phyloP scores from a whole-genome alignment of 108 stramenopile genomes.

The Nannochloropsis oceanica region DNA sequence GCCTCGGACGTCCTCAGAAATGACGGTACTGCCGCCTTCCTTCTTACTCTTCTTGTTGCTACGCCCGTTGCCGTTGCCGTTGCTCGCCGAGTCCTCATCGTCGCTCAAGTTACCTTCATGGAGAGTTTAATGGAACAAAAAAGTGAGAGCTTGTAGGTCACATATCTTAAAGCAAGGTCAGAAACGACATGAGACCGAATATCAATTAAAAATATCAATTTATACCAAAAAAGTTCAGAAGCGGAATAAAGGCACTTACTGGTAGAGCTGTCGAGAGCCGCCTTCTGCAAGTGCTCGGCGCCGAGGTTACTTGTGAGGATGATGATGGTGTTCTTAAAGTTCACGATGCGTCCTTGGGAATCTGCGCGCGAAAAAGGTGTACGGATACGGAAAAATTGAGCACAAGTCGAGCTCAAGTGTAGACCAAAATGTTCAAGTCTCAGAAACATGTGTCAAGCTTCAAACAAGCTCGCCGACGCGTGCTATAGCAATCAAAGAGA shows the following conservation, averaged over 20 bases:
- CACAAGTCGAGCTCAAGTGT: too few relatives aligned
- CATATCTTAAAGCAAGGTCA: too few relatives aligned
- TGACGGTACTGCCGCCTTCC: neutral
- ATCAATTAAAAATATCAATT: too few relatives aligned
- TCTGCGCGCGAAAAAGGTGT: neutral
- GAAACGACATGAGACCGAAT: too few relatives aligned
- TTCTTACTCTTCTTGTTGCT: neutral
- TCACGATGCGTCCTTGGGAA: constrained; percentile 56
- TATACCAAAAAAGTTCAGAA: too few relatives aligned
- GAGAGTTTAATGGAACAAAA: too few relatives aligned
- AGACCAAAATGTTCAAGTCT: too few relatives aligned
- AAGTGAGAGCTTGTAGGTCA: too few relatives aligned
- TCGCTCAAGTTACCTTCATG: neutral
- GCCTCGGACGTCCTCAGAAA: neutral
- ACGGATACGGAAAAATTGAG: too few relatives aligned
- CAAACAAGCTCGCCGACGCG: too few relatives aligned
- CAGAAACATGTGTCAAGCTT: too few relatives aligned
- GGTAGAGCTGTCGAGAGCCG: neutral
- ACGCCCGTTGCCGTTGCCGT: neutral
- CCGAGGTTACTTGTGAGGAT: constrained; percentile 79
- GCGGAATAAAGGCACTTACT: neutral
- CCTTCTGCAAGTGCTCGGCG: neutral
- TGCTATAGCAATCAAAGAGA: too few relatives aligned
- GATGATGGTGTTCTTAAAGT: constrained; percentile 73
- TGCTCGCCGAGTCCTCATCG: neutral